Evolutionary conservation across 2,329 filamentous ascomycete species (phyloP).

Genomic region (Ophiostoma ulmi): DNA sequence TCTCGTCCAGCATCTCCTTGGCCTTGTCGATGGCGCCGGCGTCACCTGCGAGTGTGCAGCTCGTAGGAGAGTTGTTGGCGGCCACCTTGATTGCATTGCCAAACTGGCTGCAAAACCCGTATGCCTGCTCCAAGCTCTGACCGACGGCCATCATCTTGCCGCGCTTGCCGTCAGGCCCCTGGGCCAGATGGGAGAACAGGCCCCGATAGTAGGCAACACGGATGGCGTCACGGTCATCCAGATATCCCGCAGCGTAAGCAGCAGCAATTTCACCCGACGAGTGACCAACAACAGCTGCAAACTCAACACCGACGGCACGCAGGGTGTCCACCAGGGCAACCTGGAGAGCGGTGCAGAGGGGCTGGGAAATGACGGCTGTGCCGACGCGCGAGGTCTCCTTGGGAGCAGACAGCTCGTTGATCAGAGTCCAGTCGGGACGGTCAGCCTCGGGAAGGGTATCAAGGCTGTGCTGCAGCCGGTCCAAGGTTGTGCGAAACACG

Average conservation of each 20-base stretch:
- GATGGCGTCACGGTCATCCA: not conserved
- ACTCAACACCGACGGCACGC: not conserved
- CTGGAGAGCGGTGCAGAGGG: not conserved
- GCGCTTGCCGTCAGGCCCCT: not conserved
- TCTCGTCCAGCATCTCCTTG: not conserved
- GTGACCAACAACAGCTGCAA: not conserved
- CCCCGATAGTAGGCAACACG: not conserved
- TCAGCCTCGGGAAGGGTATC: not conserved
- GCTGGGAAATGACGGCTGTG: not conserved
- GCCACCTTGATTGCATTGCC: not conserved
- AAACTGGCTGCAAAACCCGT: not conserved
- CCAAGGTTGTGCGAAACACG: not conserved
- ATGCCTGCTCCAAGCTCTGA: not conserved
- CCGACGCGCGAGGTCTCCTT: not conserved
- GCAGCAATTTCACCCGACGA: not conserved
- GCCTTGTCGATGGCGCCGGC: not conserved
- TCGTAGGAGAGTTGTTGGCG: not conserved
- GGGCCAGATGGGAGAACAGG: not conserved
- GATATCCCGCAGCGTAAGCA: not conserved
- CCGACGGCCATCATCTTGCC: not conserved
- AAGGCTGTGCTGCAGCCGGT: not conserved
- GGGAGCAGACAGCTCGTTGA: not conserved
- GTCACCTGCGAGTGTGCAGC: not conserved
- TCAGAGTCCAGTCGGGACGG: not conserved
- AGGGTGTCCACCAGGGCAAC: not conserved